Evolutionary conservation across 2,329 filamentous ascomycete species (phyloP).

Genomic region (Neopestalotiopsis sp.): DNA sequence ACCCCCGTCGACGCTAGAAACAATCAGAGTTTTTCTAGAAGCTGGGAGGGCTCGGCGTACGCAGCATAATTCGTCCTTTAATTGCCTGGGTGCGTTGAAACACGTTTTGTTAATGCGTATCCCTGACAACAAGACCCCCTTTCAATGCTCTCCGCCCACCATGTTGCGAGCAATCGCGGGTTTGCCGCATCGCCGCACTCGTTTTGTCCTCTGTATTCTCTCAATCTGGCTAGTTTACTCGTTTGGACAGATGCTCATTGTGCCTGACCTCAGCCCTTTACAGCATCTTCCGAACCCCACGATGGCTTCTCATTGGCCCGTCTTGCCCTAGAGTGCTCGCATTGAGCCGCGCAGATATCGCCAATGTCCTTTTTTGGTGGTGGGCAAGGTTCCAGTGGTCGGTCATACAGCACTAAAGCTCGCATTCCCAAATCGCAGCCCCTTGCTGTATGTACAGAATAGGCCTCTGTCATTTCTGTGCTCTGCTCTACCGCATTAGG

Average conservation of each 20-base stretch:
- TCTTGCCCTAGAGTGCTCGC: slow-evolving; percentile 23
- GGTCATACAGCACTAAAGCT: not conserved
- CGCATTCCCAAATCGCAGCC: not conserved
- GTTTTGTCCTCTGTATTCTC: not conserved
- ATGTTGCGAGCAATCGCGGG: not conserved
- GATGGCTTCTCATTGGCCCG: not conserved
- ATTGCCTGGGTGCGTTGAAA: slow-evolving; percentile 52
- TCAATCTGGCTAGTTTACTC: not conserved
- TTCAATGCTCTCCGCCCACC: slow-evolving; percentile 26
- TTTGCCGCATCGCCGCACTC: slow-evolving; percentile 12
- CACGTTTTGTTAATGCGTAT: slow-evolving; percentile 51
- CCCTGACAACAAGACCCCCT: slow-evolving; percentile 28
- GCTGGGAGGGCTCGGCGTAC: slow-evolving; percentile 28
- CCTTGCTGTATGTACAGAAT: not conserved
- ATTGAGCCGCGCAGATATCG: slow-evolving; percentile 42
- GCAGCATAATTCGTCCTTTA: slow-evolving; percentile 53
- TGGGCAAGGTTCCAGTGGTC: not conserved
- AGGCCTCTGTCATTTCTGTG: not conserved
- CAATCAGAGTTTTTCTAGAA: slow-evolving; percentile 42
- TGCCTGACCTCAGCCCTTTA: not conserved
- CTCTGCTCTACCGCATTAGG: slow-evolving; percentile 6
- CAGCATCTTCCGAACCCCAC: slow-evolving; percentile 1
- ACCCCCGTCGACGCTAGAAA: slow-evolving; percentile 37
- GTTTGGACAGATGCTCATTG: slow-evolving; percentile 3
- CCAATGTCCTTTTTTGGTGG: not conserved